Conservation (phyloP, 176 grass and related monocot species). For the Musa beccarii region DNA sequence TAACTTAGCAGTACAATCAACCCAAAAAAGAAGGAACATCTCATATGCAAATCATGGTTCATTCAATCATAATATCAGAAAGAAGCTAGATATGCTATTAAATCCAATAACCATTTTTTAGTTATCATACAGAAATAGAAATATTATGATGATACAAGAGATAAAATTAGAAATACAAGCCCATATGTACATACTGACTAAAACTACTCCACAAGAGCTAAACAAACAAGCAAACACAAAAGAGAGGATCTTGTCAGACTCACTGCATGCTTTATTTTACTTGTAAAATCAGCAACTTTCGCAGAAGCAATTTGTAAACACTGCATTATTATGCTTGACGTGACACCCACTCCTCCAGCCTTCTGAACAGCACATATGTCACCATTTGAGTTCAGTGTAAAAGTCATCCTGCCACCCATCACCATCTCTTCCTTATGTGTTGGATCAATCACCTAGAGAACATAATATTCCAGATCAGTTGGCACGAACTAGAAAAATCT, state of each 20-base stretch:
- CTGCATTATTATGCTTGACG: slow-evolving; percentile 76
- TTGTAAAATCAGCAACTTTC: slow-evolving; percentile 79
- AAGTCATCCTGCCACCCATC: slow-evolving; percentile 80
- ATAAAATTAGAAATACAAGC: too few species aligned
- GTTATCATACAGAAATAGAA: too few species aligned
- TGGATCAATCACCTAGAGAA: slow-evolving; percentile 73
- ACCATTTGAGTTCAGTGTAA: slow-evolving; percentile 72
- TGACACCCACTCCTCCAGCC: slow-evolving; percentile 68
- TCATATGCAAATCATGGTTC: too few species aligned
- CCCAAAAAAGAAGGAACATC: too few species aligned
- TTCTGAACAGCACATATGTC: slow-evolving; percentile 93
- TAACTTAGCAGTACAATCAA: too few species aligned
- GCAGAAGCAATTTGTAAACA: slow-evolving; percentile 73
- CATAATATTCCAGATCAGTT: slow-evolving; percentile 1
- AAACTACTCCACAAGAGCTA: background rate
- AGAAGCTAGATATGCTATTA: too few species aligned
- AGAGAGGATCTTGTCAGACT: slow-evolving; percentile 21
- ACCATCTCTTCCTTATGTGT: slow-evolving; percentile 85
- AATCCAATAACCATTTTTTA: too few species aligned
- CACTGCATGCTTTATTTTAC: slow-evolving; percentile 69
- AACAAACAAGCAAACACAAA: slow-evolving; percentile 9
- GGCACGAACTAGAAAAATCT: background rate
- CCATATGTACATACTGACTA: too few species aligned
- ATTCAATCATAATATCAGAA: too few species aligned
- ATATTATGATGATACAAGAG: too few species aligned